These are phyloP conservation scores for Eruca vesicaria DNA, from an alignment of 441 rosid species.

Conservation along the genomic window DNA sequence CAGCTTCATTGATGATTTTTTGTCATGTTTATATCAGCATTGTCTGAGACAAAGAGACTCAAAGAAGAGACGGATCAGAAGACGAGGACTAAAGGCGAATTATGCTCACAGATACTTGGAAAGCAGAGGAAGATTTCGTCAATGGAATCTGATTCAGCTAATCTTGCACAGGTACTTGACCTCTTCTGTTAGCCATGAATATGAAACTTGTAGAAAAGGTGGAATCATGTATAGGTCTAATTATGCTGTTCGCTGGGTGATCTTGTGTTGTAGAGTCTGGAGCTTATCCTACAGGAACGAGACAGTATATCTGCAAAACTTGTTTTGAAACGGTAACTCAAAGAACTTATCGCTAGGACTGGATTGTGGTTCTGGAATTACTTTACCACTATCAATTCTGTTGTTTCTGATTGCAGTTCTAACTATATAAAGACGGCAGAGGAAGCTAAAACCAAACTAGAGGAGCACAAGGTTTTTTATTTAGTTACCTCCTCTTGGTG, in stretches of 20 bases:
- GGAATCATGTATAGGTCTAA: neutral
- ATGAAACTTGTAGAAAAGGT: neutral
- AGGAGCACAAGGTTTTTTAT: slow-evolving; percentile 55
- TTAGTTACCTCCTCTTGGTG: slow-evolving; percentile 12
- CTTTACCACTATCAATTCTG: neutral
- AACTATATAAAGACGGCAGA: slow-evolving; percentile 54
- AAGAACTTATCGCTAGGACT: slow-evolving; percentile 15
- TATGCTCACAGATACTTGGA: slow-evolving; percentile 56
- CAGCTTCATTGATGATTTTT: neutral
- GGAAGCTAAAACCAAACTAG: slow-evolving; percentile 48
- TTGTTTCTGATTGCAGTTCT: slow-evolving; percentile 41
- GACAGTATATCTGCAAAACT: slow-evolving; percentile 49
- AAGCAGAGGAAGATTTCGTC: slow-evolving; percentile 56
- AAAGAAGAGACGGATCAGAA: slow-evolving; percentile 54
- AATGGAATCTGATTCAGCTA: slow-evolving; percentile 57
- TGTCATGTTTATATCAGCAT: slow-evolving; percentile 36
- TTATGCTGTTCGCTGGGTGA: neutral
- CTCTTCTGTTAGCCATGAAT: neutral
- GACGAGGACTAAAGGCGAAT: slow-evolving; percentile 51
- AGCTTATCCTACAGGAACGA: slow-evolving; percentile 64
- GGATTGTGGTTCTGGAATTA: neutral
- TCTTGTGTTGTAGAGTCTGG: slow-evolving; percentile 34
- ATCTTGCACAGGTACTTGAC: slow-evolving; percentile 52
- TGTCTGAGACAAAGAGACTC: slow-evolving; percentile 44
- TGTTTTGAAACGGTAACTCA: slow-evolving; percentile 49